A percentile compares a stretch with the other conserved stretches of the same genome.
Conservation (phyloP, 2,329 filamentous ascomycete genomes). For the Neopestalotiopsis clavispora region DNA sequence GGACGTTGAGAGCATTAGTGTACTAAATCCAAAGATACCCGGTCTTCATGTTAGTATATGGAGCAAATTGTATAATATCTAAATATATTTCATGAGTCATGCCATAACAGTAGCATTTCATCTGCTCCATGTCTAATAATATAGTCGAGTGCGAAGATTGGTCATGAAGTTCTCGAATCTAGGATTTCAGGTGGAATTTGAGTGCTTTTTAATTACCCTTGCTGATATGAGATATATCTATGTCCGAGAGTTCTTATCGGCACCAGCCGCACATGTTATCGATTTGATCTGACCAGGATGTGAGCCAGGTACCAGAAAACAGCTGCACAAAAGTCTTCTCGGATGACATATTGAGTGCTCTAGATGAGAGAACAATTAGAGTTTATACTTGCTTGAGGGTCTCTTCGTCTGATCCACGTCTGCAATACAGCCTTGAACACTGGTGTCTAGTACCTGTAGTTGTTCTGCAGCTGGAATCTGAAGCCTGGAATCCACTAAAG, state of each 20-base stretch:
- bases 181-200: background rate
- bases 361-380: background rate
- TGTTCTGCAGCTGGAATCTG: background rate
- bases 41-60: background rate
- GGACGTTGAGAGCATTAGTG: background rate
- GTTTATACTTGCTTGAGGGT: background rate
- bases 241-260: background rate
- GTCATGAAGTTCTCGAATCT: background rate
- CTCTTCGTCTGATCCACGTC: background rate
- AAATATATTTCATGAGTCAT: background rate
- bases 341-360: background rate
- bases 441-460: background rate
- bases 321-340: background rate
- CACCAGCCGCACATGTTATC: background rate
- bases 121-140: background rate
- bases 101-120: background rate
- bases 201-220: background rate
- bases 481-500: background rate
- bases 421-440: background rate
- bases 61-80: background rate
- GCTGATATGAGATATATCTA: background rate
- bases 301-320: background rate
- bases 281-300: background rate
- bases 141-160: background rate
- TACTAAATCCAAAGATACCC: slow-evolving; percentile 11